Conservation (phyloP, 352 stramenopile genomes). For the Pilasporangium apinafurcum region DNA sequence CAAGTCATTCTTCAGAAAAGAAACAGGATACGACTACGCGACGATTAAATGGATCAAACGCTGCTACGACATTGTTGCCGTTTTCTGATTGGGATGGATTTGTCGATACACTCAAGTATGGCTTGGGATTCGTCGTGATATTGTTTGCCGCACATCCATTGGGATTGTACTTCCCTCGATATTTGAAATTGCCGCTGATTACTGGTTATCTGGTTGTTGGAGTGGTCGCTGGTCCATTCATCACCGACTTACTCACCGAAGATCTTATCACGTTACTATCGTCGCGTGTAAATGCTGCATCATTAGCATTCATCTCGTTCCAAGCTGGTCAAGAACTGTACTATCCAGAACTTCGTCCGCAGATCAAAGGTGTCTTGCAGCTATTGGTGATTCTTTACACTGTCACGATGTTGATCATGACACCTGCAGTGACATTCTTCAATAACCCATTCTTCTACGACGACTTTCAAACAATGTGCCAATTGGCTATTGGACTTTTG, state of each 20-base stretch:
- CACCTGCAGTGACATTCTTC: slow-evolving; percentile 24
- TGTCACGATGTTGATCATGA: slow-evolving; percentile 50
- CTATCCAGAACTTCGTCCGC: slow-evolving; percentile 45
- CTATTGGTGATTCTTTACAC: slow-evolving; percentile 42
- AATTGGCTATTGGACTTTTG: slow-evolving; percentile 63
- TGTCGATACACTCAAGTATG: slow-evolving; percentile 37
- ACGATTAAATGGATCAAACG: too few relatives aligned
- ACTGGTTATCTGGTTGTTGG: slow-evolving; percentile 60
- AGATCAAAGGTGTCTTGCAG: slow-evolving; percentile 55
- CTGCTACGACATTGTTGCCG: slow-evolving; percentile 22
- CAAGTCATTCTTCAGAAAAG: too few relatives aligned
- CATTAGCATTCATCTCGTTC: slow-evolving; percentile 73
- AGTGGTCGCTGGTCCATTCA: slow-evolving; percentile 48
- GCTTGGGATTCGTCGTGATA: slow-evolving; percentile 47
- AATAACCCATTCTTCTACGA: slow-evolving; percentile 58
- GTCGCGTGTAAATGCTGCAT: slow-evolving; percentile 47
- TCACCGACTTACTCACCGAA: slow-evolving; percentile 36
- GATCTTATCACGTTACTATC: slow-evolving; percentile 32
- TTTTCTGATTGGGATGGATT: slow-evolving; percentile 34
- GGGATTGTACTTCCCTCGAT: slow-evolving; percentile 47
- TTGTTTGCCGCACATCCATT: slow-evolving; percentile 48
- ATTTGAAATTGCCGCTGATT: slow-evolving; percentile 52
- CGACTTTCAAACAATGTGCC: slow-evolving; percentile 33
- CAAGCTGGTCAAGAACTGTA: slow-evolving; percentile 73
- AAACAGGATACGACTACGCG: too few relatives aligned